Conservation (phyloP, 2,329 filamentous ascomycete species). For the Macrophomina tecta region DNA sequence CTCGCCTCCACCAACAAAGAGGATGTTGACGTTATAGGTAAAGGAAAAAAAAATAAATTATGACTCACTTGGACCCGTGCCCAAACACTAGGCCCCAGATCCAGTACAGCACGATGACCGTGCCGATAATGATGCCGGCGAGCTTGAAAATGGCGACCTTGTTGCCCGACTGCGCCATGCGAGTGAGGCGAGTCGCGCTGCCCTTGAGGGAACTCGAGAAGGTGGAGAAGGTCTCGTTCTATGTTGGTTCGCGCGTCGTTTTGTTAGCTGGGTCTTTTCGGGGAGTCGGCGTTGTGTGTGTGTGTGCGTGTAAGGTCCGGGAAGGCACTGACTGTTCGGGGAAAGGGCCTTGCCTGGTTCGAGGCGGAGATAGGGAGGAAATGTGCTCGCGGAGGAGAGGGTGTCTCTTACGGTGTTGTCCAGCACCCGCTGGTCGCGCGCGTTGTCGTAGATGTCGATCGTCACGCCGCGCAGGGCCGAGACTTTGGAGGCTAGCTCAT, state of each 20-base stretch:
- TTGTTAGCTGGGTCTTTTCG: too few relatives aligned
- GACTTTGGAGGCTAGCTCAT: slow-evolving; percentile 89
- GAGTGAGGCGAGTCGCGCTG: slow-evolving; percentile 78
- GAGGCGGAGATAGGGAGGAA: too few relatives aligned
- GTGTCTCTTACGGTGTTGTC: slow-evolving; percentile 74
- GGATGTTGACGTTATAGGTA: too few relatives aligned
- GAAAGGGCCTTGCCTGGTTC: not conserved
- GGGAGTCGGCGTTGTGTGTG: too few relatives aligned
- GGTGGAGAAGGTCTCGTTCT: slow-evolving; percentile 90
- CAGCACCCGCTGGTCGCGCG: slow-evolving; percentile 83
- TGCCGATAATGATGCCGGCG: slow-evolving; percentile 77
- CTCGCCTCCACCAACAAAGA: not conserved
- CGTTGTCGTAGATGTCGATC: slow-evolving; percentile 97
- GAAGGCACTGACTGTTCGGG: not conserved
- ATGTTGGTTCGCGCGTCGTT: slow-evolving; percentile 1
- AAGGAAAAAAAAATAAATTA: too few relatives aligned
- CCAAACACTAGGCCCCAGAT: slow-evolving; percentile 47
- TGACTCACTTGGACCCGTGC: slow-evolving; percentile 5
- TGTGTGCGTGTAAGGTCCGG: too few relatives aligned
- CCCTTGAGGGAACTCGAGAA: slow-evolving; percentile 84
- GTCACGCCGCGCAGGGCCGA: slow-evolving; percentile 91
- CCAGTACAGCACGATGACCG: slow-evolving; percentile 78
- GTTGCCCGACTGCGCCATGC: slow-evolving; percentile 91
- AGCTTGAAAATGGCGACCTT: slow-evolving; percentile 90
- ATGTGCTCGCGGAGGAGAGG: too few relatives aligned